Evolutionary conservation across 495 filamentous ascomycete species (phyloP), one percentile per base, ranked within the genome.

Genomic region (Mytilinidion resinicola): DNA sequence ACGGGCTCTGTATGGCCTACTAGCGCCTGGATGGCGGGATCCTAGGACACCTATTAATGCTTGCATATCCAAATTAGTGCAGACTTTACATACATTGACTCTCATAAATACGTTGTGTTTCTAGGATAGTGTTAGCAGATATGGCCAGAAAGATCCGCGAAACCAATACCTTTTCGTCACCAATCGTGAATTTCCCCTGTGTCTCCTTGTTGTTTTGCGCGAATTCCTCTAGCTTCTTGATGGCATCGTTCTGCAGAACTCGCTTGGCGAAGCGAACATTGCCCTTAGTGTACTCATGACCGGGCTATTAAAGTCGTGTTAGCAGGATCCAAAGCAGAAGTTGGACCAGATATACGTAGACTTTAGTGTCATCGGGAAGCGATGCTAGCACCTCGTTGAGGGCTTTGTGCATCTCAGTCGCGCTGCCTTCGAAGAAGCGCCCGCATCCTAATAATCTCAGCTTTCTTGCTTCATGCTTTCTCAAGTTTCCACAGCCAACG

Each of bases 31-130:
- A 98, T 84, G 60, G 78, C 80, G 7, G 88, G 87, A 67, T 97
- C 91, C 87, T 92, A 15, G 5, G 25, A 15, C 15, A 11, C 30
- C 6, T 3, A 9, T 56, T 30, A 30, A 17, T 56, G 12, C 17
- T 46, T 1, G 44, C 10, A 11, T 52, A 25, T 33, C 1, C 46
- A 1, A 37, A 30, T 21, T 36, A 51, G 38, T 35, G 35, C 39
- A 50, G 1, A 30, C 14, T 38, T 44, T 37, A 77, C 84, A 78
- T 74, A 90, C 90, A 69, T 89, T 78, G 55, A 93, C 80, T 56
- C 84, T 80, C 93, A 98, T 97, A 66, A 98, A 98, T 3, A 96
- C 91, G 69, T 98, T 98, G 70, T 97, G 91, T 70, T 90, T 73
- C 91, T 95, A 67, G n/a, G 19, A 42, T 30, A 30, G 25, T 30